Percentiles rank a stretch among this genome's conserved stretches.
Conservation (phyloP, 148 eudicot species). For the Rhododendron ovatum region DNA sequence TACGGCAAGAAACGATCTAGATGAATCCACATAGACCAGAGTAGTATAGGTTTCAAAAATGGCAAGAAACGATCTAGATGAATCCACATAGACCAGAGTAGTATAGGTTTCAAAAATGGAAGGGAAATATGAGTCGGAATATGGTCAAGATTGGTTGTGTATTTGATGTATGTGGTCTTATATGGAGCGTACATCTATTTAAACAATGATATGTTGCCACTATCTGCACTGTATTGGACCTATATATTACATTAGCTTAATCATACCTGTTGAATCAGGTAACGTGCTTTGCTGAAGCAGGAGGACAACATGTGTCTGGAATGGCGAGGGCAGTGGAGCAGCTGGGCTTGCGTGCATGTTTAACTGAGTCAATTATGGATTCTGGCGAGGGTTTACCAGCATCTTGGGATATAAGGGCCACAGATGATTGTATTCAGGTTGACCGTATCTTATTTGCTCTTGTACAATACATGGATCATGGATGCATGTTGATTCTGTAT, state of each 20-base stretch:
- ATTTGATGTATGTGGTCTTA: background rate
- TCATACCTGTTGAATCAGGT: slow-evolving; percentile 38
- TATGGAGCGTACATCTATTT: background rate
- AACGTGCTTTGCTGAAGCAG: slow-evolving; percentile 96
- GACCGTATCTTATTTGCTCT: background rate
- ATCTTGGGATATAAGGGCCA: slow-evolving; percentile 52
- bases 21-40: background rate
- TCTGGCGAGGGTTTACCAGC: slow-evolving; percentile 77
- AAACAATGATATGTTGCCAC: background rate
- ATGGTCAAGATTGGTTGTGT: background rate
- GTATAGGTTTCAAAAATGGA: background rate
- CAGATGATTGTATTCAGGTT: slow-evolving; percentile 84
- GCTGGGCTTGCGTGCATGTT: slow-evolving; percentile 82
- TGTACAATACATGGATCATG: too few species aligned
- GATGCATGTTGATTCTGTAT: background rate
- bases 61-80: background rate
- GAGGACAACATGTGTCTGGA: slow-evolving; percentile 82
- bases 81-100: background rate
- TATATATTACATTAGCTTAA: background rate
- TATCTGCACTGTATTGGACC: background rate
- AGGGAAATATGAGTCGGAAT: background rate
- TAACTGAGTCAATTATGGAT: slow-evolving; percentile 81
- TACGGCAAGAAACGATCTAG: background rate
- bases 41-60: slow-evolving; percentile 4
- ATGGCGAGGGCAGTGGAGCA: slow-evolving; percentile 83